These are phyloP conservation scores for Aaosphaeria arxii DNA, from an alignment of 2,329 filamentous ascomycete genomes.

Conservation along the genomic window DNA sequence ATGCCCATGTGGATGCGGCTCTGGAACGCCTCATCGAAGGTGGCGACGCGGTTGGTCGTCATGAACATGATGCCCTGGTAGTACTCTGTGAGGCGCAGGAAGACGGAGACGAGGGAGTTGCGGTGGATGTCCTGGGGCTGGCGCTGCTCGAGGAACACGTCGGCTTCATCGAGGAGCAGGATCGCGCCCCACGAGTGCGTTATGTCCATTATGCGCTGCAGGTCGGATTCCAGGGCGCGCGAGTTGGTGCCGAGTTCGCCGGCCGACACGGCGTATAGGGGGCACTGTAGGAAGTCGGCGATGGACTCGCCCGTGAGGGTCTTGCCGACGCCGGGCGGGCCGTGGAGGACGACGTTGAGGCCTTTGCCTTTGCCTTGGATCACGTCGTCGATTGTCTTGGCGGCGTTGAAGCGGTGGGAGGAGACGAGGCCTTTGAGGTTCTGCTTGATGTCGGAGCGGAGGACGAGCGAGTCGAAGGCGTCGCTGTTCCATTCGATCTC, in stretches of 20 bases:
- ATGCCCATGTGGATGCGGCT: slow-evolving; percentile 83
- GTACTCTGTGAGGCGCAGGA: slow-evolving; percentile 82
- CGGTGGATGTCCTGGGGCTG: slow-evolving; percentile 80
- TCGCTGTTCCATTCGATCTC: slow-evolving; percentile 83
- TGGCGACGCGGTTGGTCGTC: slow-evolving; percentile 83
- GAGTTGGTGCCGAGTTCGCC: slow-evolving; percentile 77
- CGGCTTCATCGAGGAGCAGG: slow-evolving; percentile 74
- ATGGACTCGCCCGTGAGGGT: slow-evolving; percentile 86
- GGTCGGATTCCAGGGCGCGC: slow-evolving; percentile 67
- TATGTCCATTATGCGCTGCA: slow-evolving; percentile 82
- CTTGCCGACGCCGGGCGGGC: slow-evolving; percentile 76
- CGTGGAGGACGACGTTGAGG: slow-evolving; percentile 74
- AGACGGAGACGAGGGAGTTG: slow-evolving; percentile 83
- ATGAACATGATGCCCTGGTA: slow-evolving; percentile 89
- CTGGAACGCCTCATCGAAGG: slow-evolving; percentile 89
- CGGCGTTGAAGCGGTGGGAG: slow-evolving; percentile 77
- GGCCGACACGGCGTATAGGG: slow-evolving; percentile 78
- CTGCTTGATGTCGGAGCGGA: slow-evolving; percentile 61
- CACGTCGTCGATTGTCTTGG: slow-evolving; percentile 75
- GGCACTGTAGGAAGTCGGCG: slow-evolving; percentile 76
- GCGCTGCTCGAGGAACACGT: slow-evolving; percentile 66
- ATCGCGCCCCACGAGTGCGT: slow-evolving; percentile 85
- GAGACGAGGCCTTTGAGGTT: slow-evolving; percentile 77
- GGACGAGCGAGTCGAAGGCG: slow-evolving; percentile 78
- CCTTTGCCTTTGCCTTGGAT: slow-evolving; percentile 78